These are phyloP conservation scores for Pholiota molesta DNA, from an alignment of 768 basidiomycete species.

Conservation along the genomic window DNA sequence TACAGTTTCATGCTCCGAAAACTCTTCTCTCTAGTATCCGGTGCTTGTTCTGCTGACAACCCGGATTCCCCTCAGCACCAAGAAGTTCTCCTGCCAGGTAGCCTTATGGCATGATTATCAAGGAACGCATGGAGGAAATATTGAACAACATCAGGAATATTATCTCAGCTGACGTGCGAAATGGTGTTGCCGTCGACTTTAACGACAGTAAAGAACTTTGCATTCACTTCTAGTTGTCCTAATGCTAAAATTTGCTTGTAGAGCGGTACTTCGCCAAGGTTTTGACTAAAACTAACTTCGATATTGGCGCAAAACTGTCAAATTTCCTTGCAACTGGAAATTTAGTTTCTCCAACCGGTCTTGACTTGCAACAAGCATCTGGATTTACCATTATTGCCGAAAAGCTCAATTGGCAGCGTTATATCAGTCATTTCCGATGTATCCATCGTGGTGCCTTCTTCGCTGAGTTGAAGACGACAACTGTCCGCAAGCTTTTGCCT, in stretches of 20 bases:
- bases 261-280: conserved; percentile 83
- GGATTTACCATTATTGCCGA: conserved; percentile 99
- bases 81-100: conserved; percentile 93
- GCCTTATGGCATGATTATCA: conserved; percentile 97
- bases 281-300: conserved; percentile 80
- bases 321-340: conserved; percentile 99
- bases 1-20: conserved; percentile 96
- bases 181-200: conserved; percentile 84
- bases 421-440: conserved; percentile 97
- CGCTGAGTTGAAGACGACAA: conserved; percentile 96
- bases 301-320: conserved; percentile 85
- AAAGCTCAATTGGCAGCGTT: conserved; percentile 98
- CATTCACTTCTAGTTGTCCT: conserved; percentile 2
- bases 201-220: conserved; percentile 65
- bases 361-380: conserved; percentile 95
- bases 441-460: conserved; percentile 99
- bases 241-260: conserved; percentile 28
- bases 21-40: conserved; percentile 88
- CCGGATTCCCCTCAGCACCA: conserved; percentile 99
- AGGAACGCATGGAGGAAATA: conserved; percentile 93
- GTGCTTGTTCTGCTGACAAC: conserved; percentile 90
- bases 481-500: conserved; percentile 93
- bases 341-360: conserved; percentile 89
- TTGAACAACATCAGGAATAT: conserved; percentile 71
- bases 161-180: conserved; percentile 74